Percentiles rank a stretch among this genome's conserved stretches.
These are phyloP conservation scores for Alnus glutinosa DNA, from an alignment of 306 rosid species.

Conservation along the genomic window DNA sequence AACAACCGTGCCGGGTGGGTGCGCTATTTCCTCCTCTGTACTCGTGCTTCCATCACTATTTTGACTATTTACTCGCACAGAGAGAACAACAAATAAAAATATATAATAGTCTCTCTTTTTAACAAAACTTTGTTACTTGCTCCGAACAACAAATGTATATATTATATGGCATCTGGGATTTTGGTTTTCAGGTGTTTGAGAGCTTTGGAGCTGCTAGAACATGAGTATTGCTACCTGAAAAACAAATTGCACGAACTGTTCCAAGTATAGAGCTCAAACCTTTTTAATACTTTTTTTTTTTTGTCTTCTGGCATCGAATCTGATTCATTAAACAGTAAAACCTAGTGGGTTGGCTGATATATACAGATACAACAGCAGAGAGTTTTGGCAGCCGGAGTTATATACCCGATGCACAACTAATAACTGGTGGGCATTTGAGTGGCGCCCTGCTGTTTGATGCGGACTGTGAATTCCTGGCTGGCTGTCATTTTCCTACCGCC, in stretches of 20 bases:
- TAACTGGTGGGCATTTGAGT: not conserved
- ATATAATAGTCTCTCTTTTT: too few species aligned
- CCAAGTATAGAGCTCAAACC: constrained; percentile 49
- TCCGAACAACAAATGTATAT: too few species aligned
- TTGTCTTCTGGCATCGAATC: not conserved
- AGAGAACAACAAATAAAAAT: not conserved
- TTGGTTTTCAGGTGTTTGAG: constrained; percentile 64
- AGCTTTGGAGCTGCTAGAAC: constrained; percentile 86
- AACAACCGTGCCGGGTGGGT: constrained; percentile 77
- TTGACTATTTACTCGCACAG: not conserved
- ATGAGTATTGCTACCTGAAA: constrained; percentile 92
- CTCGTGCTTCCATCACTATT: constrained; percentile 17
- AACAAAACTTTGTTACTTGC: too few species aligned
- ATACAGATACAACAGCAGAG: constrained; percentile 82
- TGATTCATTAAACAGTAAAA: not conserved
- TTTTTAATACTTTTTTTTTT: too few species aligned
- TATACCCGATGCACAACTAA: constrained; percentile 72
- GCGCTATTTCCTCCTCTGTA: constrained; percentile 15
- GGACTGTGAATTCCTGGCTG: too few species aligned
- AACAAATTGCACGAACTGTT: constrained; percentile 86
- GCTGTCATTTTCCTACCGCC: not conserved
- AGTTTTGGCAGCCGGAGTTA: constrained; percentile 79
- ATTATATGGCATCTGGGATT: not conserved
- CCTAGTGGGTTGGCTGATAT: not conserved
- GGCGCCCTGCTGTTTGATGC: not conserved